Evolutionary conservation across 257 asterid species (phyloP).

Genomic region (Pogostemon cablin): DNA sequence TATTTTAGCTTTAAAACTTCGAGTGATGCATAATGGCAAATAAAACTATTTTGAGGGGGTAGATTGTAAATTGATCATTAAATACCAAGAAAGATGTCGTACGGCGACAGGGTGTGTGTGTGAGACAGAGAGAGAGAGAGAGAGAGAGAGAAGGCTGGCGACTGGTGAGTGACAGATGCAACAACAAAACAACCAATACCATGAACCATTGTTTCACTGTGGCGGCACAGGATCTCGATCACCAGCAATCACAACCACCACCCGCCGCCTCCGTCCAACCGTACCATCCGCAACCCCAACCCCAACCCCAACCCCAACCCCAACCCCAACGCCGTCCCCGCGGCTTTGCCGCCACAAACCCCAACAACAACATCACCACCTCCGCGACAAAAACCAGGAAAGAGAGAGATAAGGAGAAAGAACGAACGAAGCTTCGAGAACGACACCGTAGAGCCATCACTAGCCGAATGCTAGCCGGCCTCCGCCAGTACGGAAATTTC

Average conservation of each 20-base stretch:
- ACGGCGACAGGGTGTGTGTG: conserved; percentile 15
- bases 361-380: conserved; percentile 30
- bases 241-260: conserved; percentile 42
- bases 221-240: conserved; percentile 52
- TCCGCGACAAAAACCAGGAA: conserved; percentile 48
- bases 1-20: neutral
- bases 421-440: conserved; percentile 73
- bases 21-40: conserved; percentile 1
- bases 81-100: conserved; percentile 23
- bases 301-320: conserved; percentile 50
- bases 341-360: conserved; percentile 69
- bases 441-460: conserved; percentile 83
- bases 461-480: conserved; percentile 74
- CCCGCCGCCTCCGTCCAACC: conserved; percentile 33
- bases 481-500: conserved; percentile 75
- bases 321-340: conserved; percentile 72
- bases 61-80: conserved; percentile 30
- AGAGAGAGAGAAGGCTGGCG: conserved; percentile 8
- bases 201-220: conserved; percentile 46
- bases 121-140: conserved; percentile 18
- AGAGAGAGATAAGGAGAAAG: conserved; percentile 78
- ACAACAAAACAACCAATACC: conserved; percentile 34
- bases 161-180: conserved; percentile 33
- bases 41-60: conserved; percentile 23
- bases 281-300: conserved; percentile 43